Evolutionary conservation across 169 alveolate genomes (phyloP).

Genomic region (Babesia caballi): DNA sequence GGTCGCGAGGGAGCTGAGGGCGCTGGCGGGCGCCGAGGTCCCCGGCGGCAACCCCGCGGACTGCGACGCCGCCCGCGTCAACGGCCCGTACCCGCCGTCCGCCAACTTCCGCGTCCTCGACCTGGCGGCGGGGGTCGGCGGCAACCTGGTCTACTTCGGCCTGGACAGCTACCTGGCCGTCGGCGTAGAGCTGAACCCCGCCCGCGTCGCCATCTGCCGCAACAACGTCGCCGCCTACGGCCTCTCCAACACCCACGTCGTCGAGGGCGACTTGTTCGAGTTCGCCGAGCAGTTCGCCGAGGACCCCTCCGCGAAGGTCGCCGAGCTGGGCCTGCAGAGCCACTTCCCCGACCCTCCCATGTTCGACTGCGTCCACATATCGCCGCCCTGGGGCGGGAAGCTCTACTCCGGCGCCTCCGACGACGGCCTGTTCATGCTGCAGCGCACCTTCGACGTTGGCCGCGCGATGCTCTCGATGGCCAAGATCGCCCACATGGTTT

Average conservation of each 20-base stretch:
- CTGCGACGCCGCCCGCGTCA: neutral
- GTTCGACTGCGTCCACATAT: conserved; percentile 36
- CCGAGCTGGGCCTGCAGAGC: conserved; percentile 25
- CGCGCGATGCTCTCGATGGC: conserved; percentile 17
- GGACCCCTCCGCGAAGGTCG: conserved; percentile 20
- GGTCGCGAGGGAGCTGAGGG: conserved; percentile 7
- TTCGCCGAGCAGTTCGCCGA: conserved; percentile 24
- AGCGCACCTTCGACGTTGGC: conserved; percentile 9
- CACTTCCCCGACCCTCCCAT: conserved; percentile 7
- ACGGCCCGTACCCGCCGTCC: neutral
- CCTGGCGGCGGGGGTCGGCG: conserved; percentile 55
- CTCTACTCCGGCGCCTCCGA: conserved; percentile 26
- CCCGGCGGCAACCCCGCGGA: neutral
- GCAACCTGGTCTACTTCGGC: conserved; percentile 51
- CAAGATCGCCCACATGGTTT: conserved; percentile 1
- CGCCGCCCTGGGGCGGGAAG: conserved; percentile 70
- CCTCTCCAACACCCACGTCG: conserved; percentile 15
- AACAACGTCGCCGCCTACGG: conserved; percentile 46
- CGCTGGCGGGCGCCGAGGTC: neutral
- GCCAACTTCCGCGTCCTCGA: conserved; percentile 18
- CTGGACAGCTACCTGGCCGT: conserved; percentile 20
- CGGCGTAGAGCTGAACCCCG: conserved; percentile 47
- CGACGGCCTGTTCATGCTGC: conserved; percentile 9
- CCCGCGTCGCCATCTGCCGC: conserved; percentile 33
- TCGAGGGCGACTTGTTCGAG: conserved; percentile 30